Evolutionary conservation across 768 basidiomycete species (phyloP).

Genomic region (Chalciporus chontae): DNA sequence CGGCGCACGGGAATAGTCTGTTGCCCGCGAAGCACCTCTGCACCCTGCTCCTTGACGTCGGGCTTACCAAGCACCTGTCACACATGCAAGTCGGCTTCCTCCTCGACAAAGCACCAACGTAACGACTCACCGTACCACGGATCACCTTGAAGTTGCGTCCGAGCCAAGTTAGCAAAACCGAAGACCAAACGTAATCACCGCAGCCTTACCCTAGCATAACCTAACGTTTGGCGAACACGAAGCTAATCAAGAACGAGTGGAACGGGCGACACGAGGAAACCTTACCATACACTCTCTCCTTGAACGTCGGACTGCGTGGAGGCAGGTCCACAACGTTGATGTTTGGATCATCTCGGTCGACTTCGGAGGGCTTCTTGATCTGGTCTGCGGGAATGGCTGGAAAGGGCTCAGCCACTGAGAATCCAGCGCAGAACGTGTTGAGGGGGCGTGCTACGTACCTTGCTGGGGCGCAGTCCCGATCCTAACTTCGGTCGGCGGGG

Average conservation of each 20-base stretch:
- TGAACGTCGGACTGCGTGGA: constrained; percentile 44
- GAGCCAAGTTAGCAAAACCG: constrained; percentile 1
- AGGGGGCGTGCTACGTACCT: constrained; percentile 28
- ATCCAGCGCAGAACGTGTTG: not conserved
- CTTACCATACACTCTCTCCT: constrained; percentile 56
- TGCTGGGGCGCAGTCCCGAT: constrained; percentile 32
- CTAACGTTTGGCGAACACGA: constrained; percentile 9
- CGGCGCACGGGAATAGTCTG: constrained; percentile 32
- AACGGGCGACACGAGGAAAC: not conserved
- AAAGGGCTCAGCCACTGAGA: not conserved
- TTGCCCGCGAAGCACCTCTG: constrained; percentile 51
- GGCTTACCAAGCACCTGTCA: constrained; percentile 31
- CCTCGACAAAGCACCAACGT: constrained; percentile 2
- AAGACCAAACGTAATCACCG: not conserved
- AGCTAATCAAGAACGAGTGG: not conserved
- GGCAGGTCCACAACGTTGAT: constrained; percentile 24
- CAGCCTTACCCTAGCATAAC: constrained; percentile 28
- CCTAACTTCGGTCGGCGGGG: constrained; percentile 24
- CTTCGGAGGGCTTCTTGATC: constrained; percentile 26
- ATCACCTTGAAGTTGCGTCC: constrained; percentile 17
- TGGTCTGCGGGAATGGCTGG: constrained; percentile 32
- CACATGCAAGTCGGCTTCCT: not conserved
- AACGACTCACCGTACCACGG: constrained; percentile 27
- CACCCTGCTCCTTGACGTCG: constrained; percentile 49
- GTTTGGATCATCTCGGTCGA: constrained; percentile 23